Evolutionary conservation across 2,329 filamentous ascomycete species (phyloP).

Genomic region (Penicillium polonicum): DNA sequence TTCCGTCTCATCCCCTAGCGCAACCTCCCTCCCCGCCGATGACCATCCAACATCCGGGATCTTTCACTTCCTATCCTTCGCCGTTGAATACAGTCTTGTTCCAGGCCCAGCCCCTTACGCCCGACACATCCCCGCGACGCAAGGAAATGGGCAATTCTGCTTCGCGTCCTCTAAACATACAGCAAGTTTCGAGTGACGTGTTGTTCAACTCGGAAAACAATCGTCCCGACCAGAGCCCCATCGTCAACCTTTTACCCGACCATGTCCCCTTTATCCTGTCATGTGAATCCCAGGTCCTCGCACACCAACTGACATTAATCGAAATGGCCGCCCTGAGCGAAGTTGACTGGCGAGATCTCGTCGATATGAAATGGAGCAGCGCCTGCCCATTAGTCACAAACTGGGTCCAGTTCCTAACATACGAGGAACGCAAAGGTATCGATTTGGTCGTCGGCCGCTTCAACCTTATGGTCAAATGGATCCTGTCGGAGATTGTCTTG

Average conservation of each 20-base stretch:
- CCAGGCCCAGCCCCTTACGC: conserved; percentile 41
- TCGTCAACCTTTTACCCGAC: conserved; percentile 24
- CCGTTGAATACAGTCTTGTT: conserved; percentile 35
- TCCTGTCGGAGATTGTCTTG: conserved; percentile 61
- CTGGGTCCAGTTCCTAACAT: conserved; percentile 62
- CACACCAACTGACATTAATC: conserved; percentile 64
- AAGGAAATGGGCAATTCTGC: conserved; percentile 17
- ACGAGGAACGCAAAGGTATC: conserved; percentile 57
- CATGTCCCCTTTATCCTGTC: conserved; percentile 65
- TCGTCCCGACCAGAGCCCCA: conserved; percentile 14
- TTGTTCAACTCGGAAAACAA: conserved; percentile 34
- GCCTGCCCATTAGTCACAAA: conserved; percentile 52
- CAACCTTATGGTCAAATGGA: conserved; percentile 67
- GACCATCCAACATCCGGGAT: conserved; percentile 41
- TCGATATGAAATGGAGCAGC: conserved; percentile 63
- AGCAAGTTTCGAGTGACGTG: conserved; percentile 35
- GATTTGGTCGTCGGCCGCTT: conserved; percentile 66
- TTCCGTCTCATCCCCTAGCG: conserved; percentile 46
- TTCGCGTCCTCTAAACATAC: conserved; percentile 24
- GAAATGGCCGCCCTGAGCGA: conserved; percentile 66
- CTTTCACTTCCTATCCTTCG: conserved; percentile 34
- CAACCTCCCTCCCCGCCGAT: conserved; percentile 50
- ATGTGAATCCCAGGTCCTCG: conserved; percentile 59
- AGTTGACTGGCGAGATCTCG: conserved; percentile 65
- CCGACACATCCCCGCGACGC: conserved; percentile 43